Conservation (phyloP, 164 flowering plant genomes). For the Houttuynia cordata region DNA sequence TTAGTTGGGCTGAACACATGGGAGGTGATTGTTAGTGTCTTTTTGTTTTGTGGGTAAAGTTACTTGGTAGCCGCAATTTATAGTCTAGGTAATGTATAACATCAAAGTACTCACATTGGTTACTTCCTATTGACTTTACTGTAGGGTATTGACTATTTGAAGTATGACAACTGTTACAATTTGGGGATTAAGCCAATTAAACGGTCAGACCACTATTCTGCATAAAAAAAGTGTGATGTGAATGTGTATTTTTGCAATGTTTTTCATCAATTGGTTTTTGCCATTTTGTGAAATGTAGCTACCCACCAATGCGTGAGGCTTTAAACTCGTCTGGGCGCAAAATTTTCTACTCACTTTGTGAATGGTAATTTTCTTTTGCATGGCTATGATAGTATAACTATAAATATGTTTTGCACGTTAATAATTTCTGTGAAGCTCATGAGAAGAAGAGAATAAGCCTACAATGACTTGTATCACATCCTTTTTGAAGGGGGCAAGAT, state of each 20-base stretch:
- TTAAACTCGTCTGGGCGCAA: constrained; percentile 60
- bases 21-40: not conserved
- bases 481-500: constrained; percentile 66
- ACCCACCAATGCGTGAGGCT: constrained; percentile 96
- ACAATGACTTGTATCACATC: not conserved
- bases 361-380: constrained; percentile 49
- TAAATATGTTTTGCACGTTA: not conserved
- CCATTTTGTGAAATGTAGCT: constrained; percentile 30
- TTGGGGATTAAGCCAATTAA: constrained; percentile 62
- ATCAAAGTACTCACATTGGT: not conserved
- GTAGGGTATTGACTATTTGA: constrained; percentile 91
- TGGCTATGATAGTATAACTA: too few species aligned
- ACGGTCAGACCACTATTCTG: constrained; percentile 31
- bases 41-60: not conserved
- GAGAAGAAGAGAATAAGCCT: too few species aligned
- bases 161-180: constrained; percentile 96
- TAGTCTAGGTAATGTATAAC: not conserved
- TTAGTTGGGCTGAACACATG: not conserved
- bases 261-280: constrained; percentile 4
- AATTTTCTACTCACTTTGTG: constrained; percentile 90
- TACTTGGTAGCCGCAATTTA: not conserved
- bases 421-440: too few species aligned
- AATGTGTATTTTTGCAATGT: not conserved
- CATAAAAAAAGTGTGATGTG: not conserved
- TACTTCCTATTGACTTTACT: too few species aligned